phyloP scores from a whole-genome alignment of 2,329 filamentous ascomycete species.

The Fusarium sp. region DNA sequence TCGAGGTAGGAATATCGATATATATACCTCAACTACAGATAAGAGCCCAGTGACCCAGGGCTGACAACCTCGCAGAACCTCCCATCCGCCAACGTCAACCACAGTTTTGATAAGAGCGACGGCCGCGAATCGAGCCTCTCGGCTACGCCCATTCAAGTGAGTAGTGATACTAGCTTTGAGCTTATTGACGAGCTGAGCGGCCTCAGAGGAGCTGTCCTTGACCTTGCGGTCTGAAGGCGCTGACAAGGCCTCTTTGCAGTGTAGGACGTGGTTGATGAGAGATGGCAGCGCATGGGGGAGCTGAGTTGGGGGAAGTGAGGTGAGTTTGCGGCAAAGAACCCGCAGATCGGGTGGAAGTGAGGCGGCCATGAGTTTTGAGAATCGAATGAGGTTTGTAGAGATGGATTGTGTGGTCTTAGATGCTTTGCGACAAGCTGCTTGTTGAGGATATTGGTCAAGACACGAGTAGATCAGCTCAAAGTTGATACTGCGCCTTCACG shows the following conservation, averaged over 20 bases:
- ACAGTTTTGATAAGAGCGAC: slow-evolving; percentile 82
- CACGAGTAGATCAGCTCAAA: slow-evolving; percentile 4
- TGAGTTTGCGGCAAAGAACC: slow-evolving; percentile 75
- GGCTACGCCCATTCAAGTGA: slow-evolving; percentile 79
- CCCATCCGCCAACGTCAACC: slow-evolving; percentile 86
- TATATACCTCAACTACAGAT: slow-evolving; percentile 78
- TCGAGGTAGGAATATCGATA: background rate
- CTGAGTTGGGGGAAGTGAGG: slow-evolving; percentile 76
- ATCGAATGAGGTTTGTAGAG: background rate
- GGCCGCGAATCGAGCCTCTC: slow-evolving; percentile 81
- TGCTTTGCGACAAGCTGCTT: slow-evolving; percentile 24
- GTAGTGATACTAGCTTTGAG: slow-evolving; percentile 82
- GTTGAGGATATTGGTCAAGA: slow-evolving; percentile 6
- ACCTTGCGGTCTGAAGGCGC: slow-evolving; percentile 68
- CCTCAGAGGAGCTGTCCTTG: slow-evolving; percentile 72
- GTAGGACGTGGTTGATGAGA: slow-evolving; percentile 70
- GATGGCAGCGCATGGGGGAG: slow-evolving; percentile 79
- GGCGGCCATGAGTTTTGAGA: slow-evolving; percentile 41
- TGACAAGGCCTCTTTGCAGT: slow-evolving; percentile 71
- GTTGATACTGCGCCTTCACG: slow-evolving; percentile 16
- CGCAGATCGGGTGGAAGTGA: slow-evolving; percentile 67
- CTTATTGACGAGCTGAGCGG: slow-evolving; percentile 79
- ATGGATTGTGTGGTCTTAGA: slow-evolving; percentile 2
- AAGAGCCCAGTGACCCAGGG: slow-evolving; percentile 84
- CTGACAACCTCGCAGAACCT: slow-evolving; percentile 77